Base-by-base conservation (phyloP, 2,329 filamentous ascomycete species). In the Alternaria solani region DNA sequence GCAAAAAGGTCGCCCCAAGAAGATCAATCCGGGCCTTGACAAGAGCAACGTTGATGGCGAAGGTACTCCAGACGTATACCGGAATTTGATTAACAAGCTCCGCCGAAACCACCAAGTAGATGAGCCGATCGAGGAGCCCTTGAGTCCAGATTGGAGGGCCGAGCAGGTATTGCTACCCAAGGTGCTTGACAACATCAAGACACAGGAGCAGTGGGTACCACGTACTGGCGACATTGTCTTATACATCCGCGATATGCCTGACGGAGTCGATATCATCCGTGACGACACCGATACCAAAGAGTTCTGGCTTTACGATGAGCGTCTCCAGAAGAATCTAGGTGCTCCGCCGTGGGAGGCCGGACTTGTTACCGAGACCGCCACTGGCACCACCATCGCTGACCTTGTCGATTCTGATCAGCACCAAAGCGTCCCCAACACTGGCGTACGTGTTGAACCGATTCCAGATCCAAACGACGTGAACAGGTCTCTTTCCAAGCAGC, bases 151-250 rank as follows among this genome's bases (percentile, higher is more conserved):
- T 64, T 89, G 86, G 86, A 76, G 82, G 38, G 80, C 83, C 0
- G 84, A 86, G 43, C 79, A 82, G 18, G 72, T 81, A 4, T 69
- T 75, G 5, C 74, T 87, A 0, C 71, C 77, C 0, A 67, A 76
- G 3, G 68, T 81, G 18, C 72, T 88, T 1, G 72, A 78, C 5
- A 78, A 78, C 8, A 69, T 84, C 16, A 72, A 73, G 4, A 64
- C 81, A 8, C 80, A 84, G 44, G 80, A 83, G 2, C 78, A 82
- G 2, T 88, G 84, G 69, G 66, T 85, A 1, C 86, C 87, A 3
- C 81, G 87, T 2, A 65, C 78, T 0, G 87, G 86, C 2, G 87
- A 89, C 59, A 70, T 88, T 3, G 86, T 89, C 0, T 76, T 89
- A 0, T 88, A 85, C 44, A 72, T 80, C 1, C 75, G 82, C 11